These are phyloP conservation scores for Xylaria sp. DNA, from an alignment of 2,329 filamentous ascomycete genomes.

Conservation along the genomic window DNA sequence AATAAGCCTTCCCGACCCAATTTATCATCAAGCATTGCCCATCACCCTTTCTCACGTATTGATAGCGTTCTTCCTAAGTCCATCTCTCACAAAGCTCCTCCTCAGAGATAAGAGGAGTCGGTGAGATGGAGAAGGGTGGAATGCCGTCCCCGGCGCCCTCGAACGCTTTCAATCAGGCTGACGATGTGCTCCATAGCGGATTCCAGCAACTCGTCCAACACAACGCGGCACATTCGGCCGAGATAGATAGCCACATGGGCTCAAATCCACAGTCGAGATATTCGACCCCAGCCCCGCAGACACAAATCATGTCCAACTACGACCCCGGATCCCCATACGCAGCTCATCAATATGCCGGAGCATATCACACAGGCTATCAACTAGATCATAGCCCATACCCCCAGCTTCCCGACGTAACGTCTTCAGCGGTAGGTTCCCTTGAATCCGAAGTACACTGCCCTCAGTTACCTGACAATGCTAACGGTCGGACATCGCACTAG, in stretches of 20 bases:
- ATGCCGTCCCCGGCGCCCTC: slow-evolving; percentile 61
- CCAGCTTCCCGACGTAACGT: slow-evolving; percentile 44
- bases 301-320: slow-evolving; percentile 42
- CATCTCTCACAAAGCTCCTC: not conserved
- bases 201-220: slow-evolving; percentile 59
- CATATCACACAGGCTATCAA: slow-evolving; percentile 44
- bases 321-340: slow-evolving; percentile 42
- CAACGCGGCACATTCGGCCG: slow-evolving; percentile 51
- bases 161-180: slow-evolving; percentile 48
- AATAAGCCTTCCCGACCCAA: slow-evolving; percentile 2
- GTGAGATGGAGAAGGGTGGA: slow-evolving; percentile 47
- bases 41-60: slow-evolving; percentile 11
- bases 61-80: slow-evolving; percentile 12
- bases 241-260: slow-evolving; percentile 48
- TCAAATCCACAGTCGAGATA: slow-evolving; percentile 54
- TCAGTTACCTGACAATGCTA: slow-evolving; percentile 17
- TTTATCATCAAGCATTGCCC: slow-evolving; percentile 16
- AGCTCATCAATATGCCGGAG: slow-evolving; percentile 40
- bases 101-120: slow-evolving; percentile 26
- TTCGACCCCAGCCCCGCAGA: slow-evolving; percentile 53
- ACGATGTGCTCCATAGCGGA: slow-evolving; percentile 55
- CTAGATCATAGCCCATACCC: slow-evolving; percentile 47
- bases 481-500: slow-evolving; percentile 26
- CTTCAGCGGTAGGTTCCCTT: slow-evolving; percentile 43
- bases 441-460: not conserved